Evolutionary conservation across 371 early-diverging fungal species (phyloP).

Genomic region (Mortierella polycephala): DNA sequence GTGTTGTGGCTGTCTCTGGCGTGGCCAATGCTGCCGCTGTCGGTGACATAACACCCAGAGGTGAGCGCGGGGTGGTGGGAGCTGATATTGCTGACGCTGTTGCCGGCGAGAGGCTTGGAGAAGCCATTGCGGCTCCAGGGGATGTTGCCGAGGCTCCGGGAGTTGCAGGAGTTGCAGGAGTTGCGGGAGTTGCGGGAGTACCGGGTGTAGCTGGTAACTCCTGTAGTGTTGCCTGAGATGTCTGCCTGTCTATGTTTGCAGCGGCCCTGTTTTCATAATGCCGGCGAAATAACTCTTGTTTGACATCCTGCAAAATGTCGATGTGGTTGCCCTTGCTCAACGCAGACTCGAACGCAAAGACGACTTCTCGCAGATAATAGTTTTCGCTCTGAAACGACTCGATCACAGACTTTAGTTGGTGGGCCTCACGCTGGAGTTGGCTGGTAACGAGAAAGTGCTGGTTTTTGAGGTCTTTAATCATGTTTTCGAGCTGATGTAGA

Average conservation of each 20-base stretch:
- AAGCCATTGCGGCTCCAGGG: neutral
- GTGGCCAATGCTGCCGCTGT: too few relatives aligned
- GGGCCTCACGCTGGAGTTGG: slow-evolving; percentile 59
- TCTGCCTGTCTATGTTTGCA: too few relatives aligned
- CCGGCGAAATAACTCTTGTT: slow-evolving; percentile 41
- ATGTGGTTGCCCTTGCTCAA: slow-evolving; percentile 47
- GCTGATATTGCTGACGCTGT: neutral
- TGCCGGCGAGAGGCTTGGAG: neutral
- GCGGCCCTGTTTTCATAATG: slow-evolving; percentile 42
- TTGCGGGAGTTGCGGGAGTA: slow-evolving; percentile 7
- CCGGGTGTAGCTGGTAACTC: too few relatives aligned
- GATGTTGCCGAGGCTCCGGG: neutral
- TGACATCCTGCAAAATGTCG: slow-evolving; percentile 40
- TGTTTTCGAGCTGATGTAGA: slow-evolving; percentile 68
- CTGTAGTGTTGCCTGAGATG: too few relatives aligned
- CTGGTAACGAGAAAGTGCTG: slow-evolving; percentile 59
- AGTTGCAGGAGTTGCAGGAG: slow-evolving; percentile 9
- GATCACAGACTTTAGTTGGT: slow-evolving; percentile 58
- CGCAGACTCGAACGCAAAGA: slow-evolving; percentile 62
- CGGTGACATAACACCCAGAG: neutral
- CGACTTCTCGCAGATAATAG: slow-evolving; percentile 63
- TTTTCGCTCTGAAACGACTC: slow-evolving; percentile 69
- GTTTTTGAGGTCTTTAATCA: slow-evolving; percentile 70
- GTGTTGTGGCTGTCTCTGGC: neutral
- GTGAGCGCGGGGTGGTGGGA: neutral